These are phyloP conservation scores for Panicum virgatum DNA, from an alignment of 202 grass and related monocot species.

Conservation along the genomic window DNA sequence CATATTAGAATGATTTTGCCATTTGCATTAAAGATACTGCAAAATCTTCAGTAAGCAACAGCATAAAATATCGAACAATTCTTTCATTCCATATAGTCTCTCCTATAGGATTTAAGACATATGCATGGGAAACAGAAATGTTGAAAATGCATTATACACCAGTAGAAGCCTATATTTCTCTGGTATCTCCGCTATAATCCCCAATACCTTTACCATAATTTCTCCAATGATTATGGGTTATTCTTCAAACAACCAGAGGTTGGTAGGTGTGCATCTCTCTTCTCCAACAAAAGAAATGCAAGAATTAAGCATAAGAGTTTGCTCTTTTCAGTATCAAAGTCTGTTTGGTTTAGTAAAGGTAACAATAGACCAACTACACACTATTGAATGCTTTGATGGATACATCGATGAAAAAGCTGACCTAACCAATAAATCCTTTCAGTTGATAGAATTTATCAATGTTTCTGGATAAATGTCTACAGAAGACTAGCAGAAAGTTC, in stretches of 20 bases:
- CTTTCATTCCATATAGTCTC: background rate
- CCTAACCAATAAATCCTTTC: background rate
- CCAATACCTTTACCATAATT: constrained; percentile 19
- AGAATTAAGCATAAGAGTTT: background rate
- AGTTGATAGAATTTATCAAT: background rate
- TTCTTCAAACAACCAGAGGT: background rate
- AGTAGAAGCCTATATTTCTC: background rate
- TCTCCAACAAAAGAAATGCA: background rate
- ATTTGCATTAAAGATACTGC: background rate
- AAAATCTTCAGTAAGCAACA: background rate
- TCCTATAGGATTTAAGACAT: background rate
- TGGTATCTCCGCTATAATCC: background rate
- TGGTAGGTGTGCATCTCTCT: background rate
- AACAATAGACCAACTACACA: background rate
- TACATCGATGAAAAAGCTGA: background rate
- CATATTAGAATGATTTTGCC: constrained; percentile 12
- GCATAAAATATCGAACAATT: constrained; percentile 16
- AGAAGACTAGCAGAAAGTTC: background rate
- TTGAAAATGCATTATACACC: background rate
- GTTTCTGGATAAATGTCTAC: background rate
- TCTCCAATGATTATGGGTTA: background rate
- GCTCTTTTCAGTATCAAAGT: background rate
- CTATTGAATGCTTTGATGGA: background rate
- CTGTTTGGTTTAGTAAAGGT: background rate
- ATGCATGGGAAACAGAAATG: background rate